Evolutionary conservation across 2,329 filamentous ascomycete species (phyloP).

Genomic region (Mycosphaerelloides madeirae): DNA sequence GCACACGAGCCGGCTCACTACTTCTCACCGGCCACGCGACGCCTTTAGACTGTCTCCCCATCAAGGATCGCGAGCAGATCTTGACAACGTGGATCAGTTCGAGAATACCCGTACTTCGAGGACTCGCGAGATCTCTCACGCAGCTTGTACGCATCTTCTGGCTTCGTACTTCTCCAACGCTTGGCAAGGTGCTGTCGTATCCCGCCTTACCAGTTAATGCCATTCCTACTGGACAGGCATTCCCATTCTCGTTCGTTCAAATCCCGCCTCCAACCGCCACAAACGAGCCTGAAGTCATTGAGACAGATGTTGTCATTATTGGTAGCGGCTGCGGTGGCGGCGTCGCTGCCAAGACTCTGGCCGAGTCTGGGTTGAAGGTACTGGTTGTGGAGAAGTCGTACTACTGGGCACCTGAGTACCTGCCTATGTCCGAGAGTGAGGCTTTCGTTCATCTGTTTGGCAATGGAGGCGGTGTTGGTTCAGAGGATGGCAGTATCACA

Average conservation of each 20-base stretch:
- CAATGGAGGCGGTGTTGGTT: constrained; percentile 57
- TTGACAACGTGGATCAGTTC: constrained; percentile 59
- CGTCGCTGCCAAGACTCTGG: constrained; percentile 73
- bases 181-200: constrained; percentile 55
- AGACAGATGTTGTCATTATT: constrained; percentile 78
- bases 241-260: constrained; percentile 59
- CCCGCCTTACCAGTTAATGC: constrained; percentile 53
- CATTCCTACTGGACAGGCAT: constrained; percentile 45
- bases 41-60: constrained; percentile 58
- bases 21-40: constrained; percentile 64
- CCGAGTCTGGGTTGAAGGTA: constrained; percentile 69
- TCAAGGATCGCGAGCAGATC: constrained; percentile 57
- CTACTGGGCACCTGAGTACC: constrained; percentile 65
- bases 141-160: constrained; percentile 53
- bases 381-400: constrained; percentile 80
- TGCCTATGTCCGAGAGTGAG: constrained; percentile 66
- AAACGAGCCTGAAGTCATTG: constrained; percentile 53
- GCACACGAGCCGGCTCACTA: constrained; percentile 58
- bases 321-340: constrained; percentile 83
- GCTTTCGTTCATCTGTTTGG: constrained; percentile 65
- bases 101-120: constrained; percentile 51
- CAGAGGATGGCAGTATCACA: constrained; percentile 46
- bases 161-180: constrained; percentile 52
- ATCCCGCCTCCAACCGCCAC: constrained; percentile 38
- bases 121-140: constrained; percentile 53